These are phyloP conservation scores for Colletotrichum graminicola DNA, from an alignment of 2,329 filamentous ascomycete species.

Conservation along the genomic window DNA sequence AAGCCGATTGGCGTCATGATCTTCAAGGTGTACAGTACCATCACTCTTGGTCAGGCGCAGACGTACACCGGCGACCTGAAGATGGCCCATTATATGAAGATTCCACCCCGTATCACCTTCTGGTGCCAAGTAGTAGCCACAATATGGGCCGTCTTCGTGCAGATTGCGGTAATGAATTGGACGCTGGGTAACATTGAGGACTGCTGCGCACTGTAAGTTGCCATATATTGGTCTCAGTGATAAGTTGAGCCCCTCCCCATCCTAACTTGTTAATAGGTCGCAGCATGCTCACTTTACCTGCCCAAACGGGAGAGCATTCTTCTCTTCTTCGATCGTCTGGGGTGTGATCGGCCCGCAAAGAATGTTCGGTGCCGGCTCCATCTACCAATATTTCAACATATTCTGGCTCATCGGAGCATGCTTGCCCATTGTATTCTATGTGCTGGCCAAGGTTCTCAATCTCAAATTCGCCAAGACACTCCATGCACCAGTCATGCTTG, in stretches of 20 bases:
- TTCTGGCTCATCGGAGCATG: slow-evolving; percentile 58
- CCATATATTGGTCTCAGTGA: background rate
- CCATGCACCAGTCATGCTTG: slow-evolving; percentile 69
- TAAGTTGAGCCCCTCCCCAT: rapidly evolving
- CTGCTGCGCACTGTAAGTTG: slow-evolving; percentile 51
- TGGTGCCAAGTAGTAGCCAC: slow-evolving; percentile 72
- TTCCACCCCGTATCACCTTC: slow-evolving; percentile 70
- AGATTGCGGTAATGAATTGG: slow-evolving; percentile 54
- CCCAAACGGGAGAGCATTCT: slow-evolving; percentile 57
- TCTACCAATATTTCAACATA: slow-evolving; percentile 42
- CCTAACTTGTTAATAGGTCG: slow-evolving; percentile 53
- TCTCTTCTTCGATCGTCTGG: slow-evolving; percentile 68
- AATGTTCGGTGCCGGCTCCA: slow-evolving; percentile 63
- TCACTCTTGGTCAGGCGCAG: slow-evolving; percentile 46
- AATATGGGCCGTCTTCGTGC: slow-evolving; percentile 56
- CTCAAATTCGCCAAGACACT: slow-evolving; percentile 60
- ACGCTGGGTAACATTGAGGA: slow-evolving; percentile 58
- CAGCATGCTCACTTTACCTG: slow-evolving; percentile 56
- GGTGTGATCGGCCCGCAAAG: slow-evolving; percentile 68
- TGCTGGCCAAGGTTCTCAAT: slow-evolving; percentile 49
- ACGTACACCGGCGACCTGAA: slow-evolving; percentile 61
- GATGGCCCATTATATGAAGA: slow-evolving; percentile 63
- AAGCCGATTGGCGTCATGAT: slow-evolving; percentile 54
- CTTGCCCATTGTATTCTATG: slow-evolving; percentile 62
- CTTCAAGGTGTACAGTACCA: slow-evolving; percentile 51